These are phyloP conservation scores for Pichia sp. DNA, from an alignment of 1,139 yeast species.

Conservation along the genomic window DNA sequence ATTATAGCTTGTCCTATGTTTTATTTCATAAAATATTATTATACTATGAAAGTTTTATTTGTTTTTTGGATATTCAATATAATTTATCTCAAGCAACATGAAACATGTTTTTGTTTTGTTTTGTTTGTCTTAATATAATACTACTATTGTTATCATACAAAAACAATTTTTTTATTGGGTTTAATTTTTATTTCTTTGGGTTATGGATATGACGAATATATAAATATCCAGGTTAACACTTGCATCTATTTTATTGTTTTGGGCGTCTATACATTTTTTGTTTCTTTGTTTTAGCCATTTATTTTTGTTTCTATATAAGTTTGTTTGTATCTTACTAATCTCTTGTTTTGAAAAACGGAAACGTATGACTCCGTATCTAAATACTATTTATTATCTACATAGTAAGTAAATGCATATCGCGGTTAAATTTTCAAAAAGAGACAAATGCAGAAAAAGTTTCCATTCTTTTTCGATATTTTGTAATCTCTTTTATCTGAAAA, in stretches of 20 bases:
- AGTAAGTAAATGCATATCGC: no score
- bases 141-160: no score
- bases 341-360: no score
- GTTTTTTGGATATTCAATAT: slow-evolving; percentile 2
- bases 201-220: no score
- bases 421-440: no score
- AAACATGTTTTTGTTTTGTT: background rate
- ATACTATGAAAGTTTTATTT: background rate
- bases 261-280: background rate
- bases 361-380: no score
- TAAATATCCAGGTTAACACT: background rate
- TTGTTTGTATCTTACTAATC: background rate
- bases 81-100: background rate
- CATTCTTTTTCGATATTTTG: no score
- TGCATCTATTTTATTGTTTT: background rate
- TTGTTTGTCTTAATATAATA: background rate
- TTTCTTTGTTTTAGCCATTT: background rate
- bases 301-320: background rate
- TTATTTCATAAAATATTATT: background rate
- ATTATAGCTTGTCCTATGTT: background rate
- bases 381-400: no score
- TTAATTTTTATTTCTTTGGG: no score
- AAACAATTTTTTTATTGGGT: no score
- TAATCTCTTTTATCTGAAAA: no score
- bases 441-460: no score